Base-by-base conservation (phyloP, 1,284 basidiomycete species). In the Naganishia cerealis region DNA sequence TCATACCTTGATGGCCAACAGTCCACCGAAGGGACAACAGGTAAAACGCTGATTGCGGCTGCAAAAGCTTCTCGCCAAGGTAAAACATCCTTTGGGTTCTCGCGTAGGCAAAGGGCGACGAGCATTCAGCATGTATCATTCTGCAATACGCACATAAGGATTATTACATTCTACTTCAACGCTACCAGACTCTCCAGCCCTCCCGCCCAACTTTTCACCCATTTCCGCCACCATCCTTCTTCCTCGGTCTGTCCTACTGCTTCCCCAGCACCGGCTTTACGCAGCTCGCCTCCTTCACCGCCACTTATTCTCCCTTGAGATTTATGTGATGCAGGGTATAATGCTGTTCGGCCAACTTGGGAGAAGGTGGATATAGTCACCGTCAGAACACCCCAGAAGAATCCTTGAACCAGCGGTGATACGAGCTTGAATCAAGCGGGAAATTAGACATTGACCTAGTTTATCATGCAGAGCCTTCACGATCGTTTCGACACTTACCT, bases 331-430 rank as follows among this genome's bases (percentile, higher is more conserved):
- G 74, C 61, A 12, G 77, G 77, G 52, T 78, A 79, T 0, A 79
- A 66, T 4, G 72, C 67, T 13, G 67, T 53, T 24, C 76, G 73
- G 24, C 76, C 68, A 15, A 67, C 70, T 8, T 69, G 59, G 0
- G 75, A 71, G 13, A 76, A 71, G 2, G 66, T 57, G 15, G 66
- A 58, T 56, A 69, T 52, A 8, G 61, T 29, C 16, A 66, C 61
- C 3, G 68, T 67, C 38, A 66, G 40, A 9, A 65, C 65, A 40
- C 79, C 79, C 79, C 79, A 81, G 42, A 79, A 68, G 38, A 77
- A 75, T 40, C 79, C 79, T 72, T 80, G 78, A 39, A 78, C 65
- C 8, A 81, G 70, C 0, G 79, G 79, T 5, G 66, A 70, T 16
- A 65, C 61, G 21, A 67, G 67, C 50, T 33, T 62, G 40, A 40